Evolutionary conservation across 768 basidiomycete genomes (phyloP), one percentile per base, ranked within the genome.

Genomic region (Trametes meyenii): DNA sequence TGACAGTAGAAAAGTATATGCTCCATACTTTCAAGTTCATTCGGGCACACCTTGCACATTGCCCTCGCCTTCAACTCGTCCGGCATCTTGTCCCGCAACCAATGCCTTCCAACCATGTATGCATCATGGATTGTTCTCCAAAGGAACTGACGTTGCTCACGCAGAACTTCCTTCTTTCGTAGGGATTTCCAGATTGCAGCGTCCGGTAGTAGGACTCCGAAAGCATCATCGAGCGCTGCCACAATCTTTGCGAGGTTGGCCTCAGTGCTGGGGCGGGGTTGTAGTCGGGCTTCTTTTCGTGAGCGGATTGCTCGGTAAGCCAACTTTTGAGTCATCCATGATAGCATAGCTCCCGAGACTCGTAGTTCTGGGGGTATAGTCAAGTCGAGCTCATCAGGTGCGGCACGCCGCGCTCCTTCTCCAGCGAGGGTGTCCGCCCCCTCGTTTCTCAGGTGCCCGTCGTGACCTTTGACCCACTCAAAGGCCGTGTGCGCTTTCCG

Each of bases 81-180:
- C 10, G 51, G 19, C 46, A 54, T 54, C 7, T 26, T 40, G 0
- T 17, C 7, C 21, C 60, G 17, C 0, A 62, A 44, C 60, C 60
- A 61, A 5, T 61, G 35, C 3, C 14, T 16, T 10, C 61, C 49
- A 0, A 52, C 42, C 55, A 55, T 53, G 44, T 19, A 60, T 3
- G 19, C 59, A 42, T 60, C 52, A 21, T 60, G 51, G 17, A 54
- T 60, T 5, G 39, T 16, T 26, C 11, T 53, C 59, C 59, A 60
- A 4, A 46, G 2, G 10, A 46, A 60, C 38, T 60, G 51, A 1
- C 49, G 26, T 3, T 12, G 13, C 13, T 52, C 38, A 1, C 43
- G 12, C 3, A 45, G 17, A 3, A 60, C 23, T 7, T 36, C 21
- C 2, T 7, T 17, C 51, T 23, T 43, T 7, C 21, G 0, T 1